Base-by-base conservation (phyloP, 306 rosid genomes). In the Urtica urens region DNA sequence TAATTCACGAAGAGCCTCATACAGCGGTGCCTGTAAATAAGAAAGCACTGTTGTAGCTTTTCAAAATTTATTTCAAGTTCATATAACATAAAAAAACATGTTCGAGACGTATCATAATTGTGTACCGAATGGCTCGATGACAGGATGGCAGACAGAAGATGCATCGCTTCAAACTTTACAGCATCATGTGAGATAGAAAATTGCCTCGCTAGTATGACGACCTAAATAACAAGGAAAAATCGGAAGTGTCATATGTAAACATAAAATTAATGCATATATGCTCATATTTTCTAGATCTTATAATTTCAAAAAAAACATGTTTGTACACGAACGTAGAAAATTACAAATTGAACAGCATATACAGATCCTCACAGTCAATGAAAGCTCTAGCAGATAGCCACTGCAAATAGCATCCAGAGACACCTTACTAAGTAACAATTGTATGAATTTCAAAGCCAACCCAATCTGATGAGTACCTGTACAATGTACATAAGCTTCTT, bases 141-240 rank as follows among this genome's bases (percentile, higher is more conserved):
- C 48, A 90, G 48, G 44, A 81, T 64, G 29, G 72, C 72, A 55
- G 78, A 65, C 33, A 90, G 80, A 34, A 90, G 64, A 65, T 77
- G 90, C 49, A 90, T 80, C 34, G 81, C 82, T 64, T 90, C 87
- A 26, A 90, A 90, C 64, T 90, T 90, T 63, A 68, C 51, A 65
- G 82, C 73, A 55, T 63, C 78, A 43, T 90, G 97, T 65, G 76
- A 68, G 51, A 81, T 64, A 33, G 93, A 78, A 72, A 84, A 90
- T 64, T 67, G 94, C 70, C 72, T 77, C 46, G 93, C 78, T 49
- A 77, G 45, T 68, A 51, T 51, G 14, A 69, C 70, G 62, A 84
- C 90, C 97, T 90, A 65, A 17, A 37, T 41, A 46, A 39, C 51
- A 53, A 28, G 43, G 18, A 55, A 55, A 20, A 12, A 21, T 62